Base-by-base conservation (phyloP, 192 early-diverging fungal species). In the Tieghemiomyces parasiticus region DNA sequence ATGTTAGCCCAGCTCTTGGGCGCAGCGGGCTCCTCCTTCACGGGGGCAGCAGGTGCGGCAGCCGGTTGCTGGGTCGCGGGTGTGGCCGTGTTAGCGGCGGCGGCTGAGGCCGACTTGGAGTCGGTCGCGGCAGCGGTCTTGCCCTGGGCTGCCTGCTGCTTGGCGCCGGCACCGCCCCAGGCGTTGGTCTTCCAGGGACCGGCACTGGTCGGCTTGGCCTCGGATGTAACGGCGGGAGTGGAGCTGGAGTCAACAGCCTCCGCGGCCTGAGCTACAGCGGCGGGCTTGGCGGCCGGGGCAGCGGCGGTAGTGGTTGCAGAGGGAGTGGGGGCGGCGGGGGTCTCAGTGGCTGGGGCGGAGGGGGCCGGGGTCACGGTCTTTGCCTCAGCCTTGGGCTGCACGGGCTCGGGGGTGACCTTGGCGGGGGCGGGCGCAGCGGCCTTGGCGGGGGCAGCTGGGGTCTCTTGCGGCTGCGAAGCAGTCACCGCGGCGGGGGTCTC, bases 1-100 rank as follows among this genome's bases (percentile, higher is more conserved):
- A 90, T 68, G 60, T 70, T 77, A 10, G 90, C 88, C 90, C 90
- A 92, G 33, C 87, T 79, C 51, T 80, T 82, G 52, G 81, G 84
- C 67, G 74, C 51, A 22, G 84, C 71, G 20, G 72, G 63, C 25
- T 65, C 60, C n/a, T n/a, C n/a, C n/a, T n/a, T n/a, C n/a, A n/a
- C n/a, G n/a, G n/a, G n/a, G n/a, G n/a, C n/a, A n/a, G n/a, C n/a
- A n/a, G n/a, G n/a, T n/a, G n/a, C n/a, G n/a, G n/a, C n/a, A n/a
- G n/a, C n/a, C n/a, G n/a, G n/a, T n/a, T n/a, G n/a, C n/a, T n/a
- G n/a, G n/a, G n/a, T n/a, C n/a, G n/a, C n/a, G n/a, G n/a, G n/a
- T n/a, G n/a, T n/a, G n/a, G n/a, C n/a, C n/a, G n/a, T n/a, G n/a
- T n/a, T n/a, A n/a, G n/a, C n/a, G n/a, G n/a, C n/a, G n/a, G n/a